A percentile compares a stretch with the other conserved stretches of the same genome.
Conservation (phyloP, 2,329 filamentous ascomycete species). For the Pseudogymnoascus sp. region DNA sequence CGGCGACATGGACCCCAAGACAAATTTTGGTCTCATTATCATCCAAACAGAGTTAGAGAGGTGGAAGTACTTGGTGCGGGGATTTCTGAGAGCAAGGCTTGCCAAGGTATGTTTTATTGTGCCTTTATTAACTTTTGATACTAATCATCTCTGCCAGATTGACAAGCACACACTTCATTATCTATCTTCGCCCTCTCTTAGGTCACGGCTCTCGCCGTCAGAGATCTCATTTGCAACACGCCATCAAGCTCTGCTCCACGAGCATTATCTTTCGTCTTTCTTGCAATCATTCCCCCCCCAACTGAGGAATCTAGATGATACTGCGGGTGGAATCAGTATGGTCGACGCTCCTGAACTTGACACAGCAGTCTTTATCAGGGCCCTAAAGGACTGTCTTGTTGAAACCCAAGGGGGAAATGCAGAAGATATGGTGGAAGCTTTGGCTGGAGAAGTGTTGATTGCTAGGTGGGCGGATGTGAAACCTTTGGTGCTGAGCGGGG, state of each 20-base stretch:
- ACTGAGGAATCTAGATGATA: constrained; percentile 82
- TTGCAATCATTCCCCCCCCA: constrained; percentile 69
- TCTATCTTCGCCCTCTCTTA: constrained; percentile 46
- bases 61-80: constrained; percentile 83
- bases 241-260: constrained; percentile 75
- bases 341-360: constrained; percentile 78
- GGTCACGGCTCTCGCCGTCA: constrained; percentile 59
- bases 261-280: constrained; percentile 81
- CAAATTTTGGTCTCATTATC: constrained; percentile 88
- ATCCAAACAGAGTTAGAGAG: constrained; percentile 93
- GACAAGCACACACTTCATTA: constrained; percentile 70
- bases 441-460: constrained; percentile 57
- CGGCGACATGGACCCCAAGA: constrained; percentile 77
- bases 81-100: constrained; percentile 74
- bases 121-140: neutral
- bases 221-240: constrained; percentile 77
- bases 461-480: constrained; percentile 69
- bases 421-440: constrained; percentile 50
- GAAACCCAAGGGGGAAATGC: constrained; percentile 53
- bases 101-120: constrained; percentile 55
- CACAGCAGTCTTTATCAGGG: constrained; percentile 73
- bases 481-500: constrained; percentile 42
- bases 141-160: constrained; percentile 43
- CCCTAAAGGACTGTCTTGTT: constrained; percentile 52
- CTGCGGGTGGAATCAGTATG: constrained; percentile 84